Evolutionary conservation across 371 early-diverging fungal genomes (phyloP).

Genomic region (Sanchytrium tribonematis): DNA sequence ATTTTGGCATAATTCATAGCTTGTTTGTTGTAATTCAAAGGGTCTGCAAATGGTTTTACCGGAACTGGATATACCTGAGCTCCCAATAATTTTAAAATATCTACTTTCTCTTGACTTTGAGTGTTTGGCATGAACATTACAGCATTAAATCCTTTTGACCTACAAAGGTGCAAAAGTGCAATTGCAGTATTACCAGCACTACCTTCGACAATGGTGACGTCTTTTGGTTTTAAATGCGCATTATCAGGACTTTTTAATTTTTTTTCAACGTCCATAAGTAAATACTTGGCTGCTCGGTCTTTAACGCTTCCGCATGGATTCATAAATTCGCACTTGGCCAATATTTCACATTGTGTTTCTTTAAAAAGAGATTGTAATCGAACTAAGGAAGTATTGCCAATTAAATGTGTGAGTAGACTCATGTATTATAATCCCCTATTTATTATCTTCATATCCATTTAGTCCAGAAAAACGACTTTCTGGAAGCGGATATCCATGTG

Average conservation of each 20-base stretch:
- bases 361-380: too few species aligned
- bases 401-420: too few species aligned
- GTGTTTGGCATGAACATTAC: conserved; percentile 90
- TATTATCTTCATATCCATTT: too few species aligned
- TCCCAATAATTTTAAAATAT: conserved; percentile 43
- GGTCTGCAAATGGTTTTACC: too few species aligned
- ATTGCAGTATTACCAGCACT: conserved; percentile 39
- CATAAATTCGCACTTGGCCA: conserved; percentile 34
- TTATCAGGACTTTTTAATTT: conserved; percentile 25
- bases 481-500: too few species aligned
- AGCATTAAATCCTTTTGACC: conserved; percentile 55
- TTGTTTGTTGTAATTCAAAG: too few species aligned
- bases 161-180: conserved; percentile 26
- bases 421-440: too few species aligned
- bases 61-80: conserved; percentile 70
- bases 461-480: too few species aligned
- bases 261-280: conserved; percentile 47
- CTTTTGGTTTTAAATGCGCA: conserved; percentile 23
- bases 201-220: conserved; percentile 65
- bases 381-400: too few species aligned
- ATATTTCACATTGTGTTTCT: too few species aligned
- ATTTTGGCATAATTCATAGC: conserved; percentile 53
- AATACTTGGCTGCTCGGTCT: conserved; percentile 64
- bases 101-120: conserved; percentile 61
- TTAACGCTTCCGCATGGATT: conserved; percentile 80